Conservation (phyloP, 148 eudicot genomes). For the Selenicereus undatus region DNA sequence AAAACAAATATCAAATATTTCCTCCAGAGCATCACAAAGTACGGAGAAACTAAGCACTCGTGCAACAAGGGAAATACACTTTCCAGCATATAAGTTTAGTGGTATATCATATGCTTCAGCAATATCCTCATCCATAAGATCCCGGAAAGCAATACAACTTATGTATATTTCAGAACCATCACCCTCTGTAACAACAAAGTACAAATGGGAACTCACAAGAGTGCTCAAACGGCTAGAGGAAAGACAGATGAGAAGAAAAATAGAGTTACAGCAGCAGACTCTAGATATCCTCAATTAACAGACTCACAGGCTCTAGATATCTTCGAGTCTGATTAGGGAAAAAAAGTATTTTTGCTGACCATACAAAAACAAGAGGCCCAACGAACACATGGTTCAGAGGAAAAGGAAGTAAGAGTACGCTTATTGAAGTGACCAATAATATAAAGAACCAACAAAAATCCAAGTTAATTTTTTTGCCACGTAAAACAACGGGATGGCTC, state of each 20-base stretch:
- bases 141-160: constrained; percentile 87
- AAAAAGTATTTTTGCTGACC: not conserved
- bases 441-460: not conserved
- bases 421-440: not conserved
- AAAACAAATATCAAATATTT: constrained; percentile 78
- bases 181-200: constrained; percentile 63
- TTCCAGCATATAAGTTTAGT: constrained; percentile 76
- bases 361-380: not conserved
- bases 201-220: not conserved
- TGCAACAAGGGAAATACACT: constrained; percentile 93
- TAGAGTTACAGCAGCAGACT: not conserved
- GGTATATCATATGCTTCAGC: constrained; percentile 84
- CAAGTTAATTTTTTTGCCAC: constrained; percentile 38
- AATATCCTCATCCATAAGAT: constrained; percentile 87
- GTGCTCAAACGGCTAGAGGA: not conserved
- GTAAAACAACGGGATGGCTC: constrained; percentile 90
- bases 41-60: constrained; percentile 70
- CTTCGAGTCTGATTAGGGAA: not conserved
- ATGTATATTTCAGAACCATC: constrained; percentile 97
- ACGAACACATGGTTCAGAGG: not conserved
- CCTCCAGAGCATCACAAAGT: constrained; percentile 80
- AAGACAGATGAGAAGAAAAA: constrained; percentile 11
- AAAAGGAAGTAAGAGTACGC: not conserved
- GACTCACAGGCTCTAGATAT: not conserved
- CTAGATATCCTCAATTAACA: not conserved